Conservation (phyloP, 1,284 basidiomycete genomes). For the Naganishia albida region DNA sequence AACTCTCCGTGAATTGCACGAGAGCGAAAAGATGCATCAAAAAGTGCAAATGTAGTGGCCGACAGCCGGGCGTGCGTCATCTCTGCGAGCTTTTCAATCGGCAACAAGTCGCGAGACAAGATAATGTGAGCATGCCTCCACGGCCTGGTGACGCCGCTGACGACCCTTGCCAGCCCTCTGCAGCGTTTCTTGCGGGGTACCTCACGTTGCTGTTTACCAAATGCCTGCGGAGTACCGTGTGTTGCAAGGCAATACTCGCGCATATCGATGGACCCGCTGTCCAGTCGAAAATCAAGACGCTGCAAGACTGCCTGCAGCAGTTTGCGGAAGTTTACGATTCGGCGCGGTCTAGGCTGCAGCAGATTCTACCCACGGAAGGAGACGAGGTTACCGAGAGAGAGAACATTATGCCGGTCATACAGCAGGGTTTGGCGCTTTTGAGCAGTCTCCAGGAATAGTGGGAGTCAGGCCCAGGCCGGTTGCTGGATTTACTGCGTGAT, state of each 20-base stretch:
- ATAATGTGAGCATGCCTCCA: slow-evolving; percentile 21
- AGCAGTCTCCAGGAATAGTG: not conserved
- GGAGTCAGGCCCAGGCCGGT: too few species aligned
- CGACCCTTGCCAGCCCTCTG: slow-evolving; percentile 14
- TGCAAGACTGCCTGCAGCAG: slow-evolving; percentile 20
- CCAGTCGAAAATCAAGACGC: slow-evolving; percentile 6
- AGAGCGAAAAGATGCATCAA: slow-evolving; percentile 13
- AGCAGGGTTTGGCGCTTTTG: not conserved
- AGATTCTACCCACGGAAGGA: slow-evolving; percentile 8
- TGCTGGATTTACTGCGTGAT: too few species aligned
- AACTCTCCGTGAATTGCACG: slow-evolving; percentile 17
- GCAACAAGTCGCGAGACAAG: slow-evolving; percentile 19
- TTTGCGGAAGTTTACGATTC: slow-evolving; percentile 24
- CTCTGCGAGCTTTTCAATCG: slow-evolving; percentile 25
- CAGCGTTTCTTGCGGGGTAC: slow-evolving; percentile 34
- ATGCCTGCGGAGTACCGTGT: not conserved
- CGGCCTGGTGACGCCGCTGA: not conserved
- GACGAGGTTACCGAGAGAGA: slow-evolving; percentile 4
- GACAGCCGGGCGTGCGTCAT: slow-evolving; percentile 10
- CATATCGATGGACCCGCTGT: not conserved
- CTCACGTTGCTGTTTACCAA: slow-evolving; percentile 30
- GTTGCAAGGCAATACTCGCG: not conserved
- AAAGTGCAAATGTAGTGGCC: slow-evolving; percentile 19
- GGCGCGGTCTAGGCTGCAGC: slow-evolving; percentile 18
- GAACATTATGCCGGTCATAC: not conserved